Base-by-base conservation (phyloP, 2,329 filamentous ascomycete genomes). In the Pseudocercospora eumusae region DNA sequence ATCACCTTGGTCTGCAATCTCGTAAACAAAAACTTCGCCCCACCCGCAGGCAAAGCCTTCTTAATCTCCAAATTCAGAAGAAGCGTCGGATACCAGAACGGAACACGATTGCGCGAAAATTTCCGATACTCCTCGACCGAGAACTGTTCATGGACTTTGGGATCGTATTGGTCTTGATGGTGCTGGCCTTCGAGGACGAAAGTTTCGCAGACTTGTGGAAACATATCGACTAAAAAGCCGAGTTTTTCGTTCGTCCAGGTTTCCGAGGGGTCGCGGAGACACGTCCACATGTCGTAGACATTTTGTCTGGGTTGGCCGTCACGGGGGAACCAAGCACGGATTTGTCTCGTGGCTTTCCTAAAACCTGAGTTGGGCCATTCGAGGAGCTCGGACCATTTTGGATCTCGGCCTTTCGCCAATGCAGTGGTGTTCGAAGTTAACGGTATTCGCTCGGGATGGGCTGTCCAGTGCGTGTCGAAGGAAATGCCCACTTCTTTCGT, bases 1-100 rank as follows among this genome's bases (percentile, higher is more conserved):
- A 93, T 84, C 74, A 82, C 78, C 75, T 91, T 92, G 4, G 86
- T 81, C 59, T 83, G 81, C 11, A 88, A 81, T 31, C 89, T 81
- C 44, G 87, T 79, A 69, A 88, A 88, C 57, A 96, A 72, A 87
- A 89, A 95, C 73, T 91, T 86, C 1, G 86, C 85, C 0, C 91
- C 90, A 45, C 84, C 83, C 3, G 78, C 76, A 0, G 90, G 89
- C 49, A 96, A 73, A 6, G 81, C 74, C 73, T 88, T 90, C 79
- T 93, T 95, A 42, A 92, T 79, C 65, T 96, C 91, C 21, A 96
- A 70, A 72, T 90, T 92, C 72, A 95, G 76, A 18, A 87, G 78
- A 1, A 96, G 75, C 0, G 91, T 96, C 0, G 90, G 90, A 73
- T 91, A 92, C 90, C 89, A 92, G 68, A 85, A 86, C 20, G 71